phyloP scores from a whole-genome alignment of 1,139 yeast genomes.

The Pichia sp. region DNA sequence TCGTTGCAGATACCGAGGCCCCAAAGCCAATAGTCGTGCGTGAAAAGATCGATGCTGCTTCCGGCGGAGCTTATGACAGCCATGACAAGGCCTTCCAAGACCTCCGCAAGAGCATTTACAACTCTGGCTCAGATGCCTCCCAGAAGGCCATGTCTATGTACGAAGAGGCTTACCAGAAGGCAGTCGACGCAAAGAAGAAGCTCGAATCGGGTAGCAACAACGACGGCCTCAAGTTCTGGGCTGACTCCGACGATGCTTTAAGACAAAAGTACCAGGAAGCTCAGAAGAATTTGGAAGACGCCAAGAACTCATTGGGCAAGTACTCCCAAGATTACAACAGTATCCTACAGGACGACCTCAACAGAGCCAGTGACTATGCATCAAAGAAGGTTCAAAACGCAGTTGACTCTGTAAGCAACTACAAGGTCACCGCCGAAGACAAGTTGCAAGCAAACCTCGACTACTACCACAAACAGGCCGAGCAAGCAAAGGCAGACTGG shows the following conservation, averaged over 20 bases:
- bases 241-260: constrained; percentile 2
- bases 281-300: neutral
- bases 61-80: neutral
- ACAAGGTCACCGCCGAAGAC: constrained; percentile 29
- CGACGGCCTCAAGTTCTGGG: constrained; percentile 11
- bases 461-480: constrained; percentile 9
- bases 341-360: constrained; percentile 10
- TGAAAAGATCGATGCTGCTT: neutral
- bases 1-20: neutral
- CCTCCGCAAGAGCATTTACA: constrained; percentile 3
- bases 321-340: neutral
- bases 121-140: constrained; percentile 11
- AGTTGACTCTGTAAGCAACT: constrained; percentile 26
- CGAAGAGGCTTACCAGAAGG: constrained; percentile 12
- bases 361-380: constrained; percentile 35
- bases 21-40: neutral
- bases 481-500: constrained; percentile 13
- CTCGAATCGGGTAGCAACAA: constrained; percentile 4
- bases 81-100: constrained; percentile 2
- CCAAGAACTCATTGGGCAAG: constrained; percentile 5
- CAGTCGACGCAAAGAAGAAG: constrained; percentile 12
- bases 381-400: constrained; percentile 31
- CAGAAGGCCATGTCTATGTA: constrained; percentile 9
- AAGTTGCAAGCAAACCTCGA: constrained; percentile 1
- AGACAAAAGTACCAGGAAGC: constrained; percentile 15